Percentiles rank a stretch among this genome's conserved stretches.
phyloP scores from a whole-genome alignment of 169 alveolate species.

The Eimeria maxima region DNA sequence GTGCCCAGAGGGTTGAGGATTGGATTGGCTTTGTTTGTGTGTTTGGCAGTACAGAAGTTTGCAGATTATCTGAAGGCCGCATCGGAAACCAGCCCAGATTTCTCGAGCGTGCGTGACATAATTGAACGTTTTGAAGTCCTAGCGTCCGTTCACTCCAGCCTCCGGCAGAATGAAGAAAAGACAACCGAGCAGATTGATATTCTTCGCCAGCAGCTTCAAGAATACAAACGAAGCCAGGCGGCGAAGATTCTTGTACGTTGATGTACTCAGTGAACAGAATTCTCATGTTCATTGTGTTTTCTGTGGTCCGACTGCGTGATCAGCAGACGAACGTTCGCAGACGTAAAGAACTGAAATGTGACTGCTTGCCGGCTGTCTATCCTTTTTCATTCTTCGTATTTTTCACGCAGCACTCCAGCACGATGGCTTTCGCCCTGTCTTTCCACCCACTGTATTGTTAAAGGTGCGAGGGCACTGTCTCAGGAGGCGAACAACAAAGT shows the following conservation, averaged over 20 bases:
- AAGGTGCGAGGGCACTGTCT: slow-evolving; percentile 4
- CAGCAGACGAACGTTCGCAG: too few species aligned
- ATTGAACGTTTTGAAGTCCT: slow-evolving; percentile 55
- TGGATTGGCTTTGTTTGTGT: neutral
- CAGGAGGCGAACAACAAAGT: slow-evolving; percentile 70
- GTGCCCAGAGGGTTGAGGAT: neutral
- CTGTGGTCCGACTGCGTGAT: too few species aligned
- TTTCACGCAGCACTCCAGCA: neutral
- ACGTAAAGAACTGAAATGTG: neutral
- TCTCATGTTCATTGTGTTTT: too few species aligned
- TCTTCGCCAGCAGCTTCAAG: slow-evolving; percentile 42
- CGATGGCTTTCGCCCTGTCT: neutral
- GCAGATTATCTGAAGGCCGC: slow-evolving; percentile 41
- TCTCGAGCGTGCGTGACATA: slow-evolving; percentile 39
- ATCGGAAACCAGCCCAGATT: slow-evolving; percentile 34
- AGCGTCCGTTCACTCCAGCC: slow-evolving; percentile 58
- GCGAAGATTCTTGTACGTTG: slow-evolving; percentile 52
- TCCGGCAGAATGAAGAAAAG: slow-evolving; percentile 13
- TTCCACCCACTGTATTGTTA: neutral
- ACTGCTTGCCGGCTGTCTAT: neutral
- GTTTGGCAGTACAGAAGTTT: slow-evolving; percentile 45
- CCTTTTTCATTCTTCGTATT: neutral
- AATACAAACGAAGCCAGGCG: slow-evolving; percentile 30
- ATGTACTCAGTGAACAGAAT: neutral
- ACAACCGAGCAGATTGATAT: slow-evolving; percentile 9